Conservation (phyloP, 2,329 filamentous ascomycete genomes). For the Metarhizium anisopliae region DNA sequence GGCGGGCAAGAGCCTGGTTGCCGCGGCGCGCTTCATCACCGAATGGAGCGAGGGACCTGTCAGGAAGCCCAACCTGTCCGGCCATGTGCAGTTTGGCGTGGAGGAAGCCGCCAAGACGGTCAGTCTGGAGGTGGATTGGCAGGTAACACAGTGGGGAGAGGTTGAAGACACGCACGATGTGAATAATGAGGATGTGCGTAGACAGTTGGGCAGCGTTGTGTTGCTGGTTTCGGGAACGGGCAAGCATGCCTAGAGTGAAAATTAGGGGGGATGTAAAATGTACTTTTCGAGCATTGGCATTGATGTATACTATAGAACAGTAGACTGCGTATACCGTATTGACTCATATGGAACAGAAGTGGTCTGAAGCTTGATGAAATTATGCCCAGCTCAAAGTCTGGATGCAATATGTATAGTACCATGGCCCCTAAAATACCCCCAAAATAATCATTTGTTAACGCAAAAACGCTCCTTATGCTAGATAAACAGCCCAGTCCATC, state of each 20-base stretch:
- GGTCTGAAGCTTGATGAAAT: no score
- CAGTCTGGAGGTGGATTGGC: conserved; percentile 81
- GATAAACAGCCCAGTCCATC: no score
- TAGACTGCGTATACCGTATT: not conserved
- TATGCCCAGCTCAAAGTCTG: no score
- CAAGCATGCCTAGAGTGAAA: conserved; percentile 8
- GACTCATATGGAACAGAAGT: no score
- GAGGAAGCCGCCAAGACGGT: conserved; percentile 72
- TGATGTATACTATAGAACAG: not conserved
- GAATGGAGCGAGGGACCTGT: conserved; percentile 78
- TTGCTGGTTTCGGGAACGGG: conserved; percentile 62
- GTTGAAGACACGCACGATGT: conserved; percentile 98
- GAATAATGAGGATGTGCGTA: conserved; percentile 76
- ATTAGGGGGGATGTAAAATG: no score
- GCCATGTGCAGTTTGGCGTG: conserved; percentile 54
- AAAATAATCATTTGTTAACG: no score
- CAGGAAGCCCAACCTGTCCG: conserved; percentile 32
- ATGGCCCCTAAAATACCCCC: no score
- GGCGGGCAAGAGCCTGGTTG: conserved; percentile 78
- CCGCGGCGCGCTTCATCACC: conserved; percentile 65
- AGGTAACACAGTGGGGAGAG: conserved; percentile 87
- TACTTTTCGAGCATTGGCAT: no score
- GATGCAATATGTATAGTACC: no score
- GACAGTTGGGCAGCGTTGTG: conserved; percentile 82
- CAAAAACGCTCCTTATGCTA: no score